Conservation (phyloP, 2,329 filamentous ascomycete species). For the Hirsutella minnesotensis region DNA sequence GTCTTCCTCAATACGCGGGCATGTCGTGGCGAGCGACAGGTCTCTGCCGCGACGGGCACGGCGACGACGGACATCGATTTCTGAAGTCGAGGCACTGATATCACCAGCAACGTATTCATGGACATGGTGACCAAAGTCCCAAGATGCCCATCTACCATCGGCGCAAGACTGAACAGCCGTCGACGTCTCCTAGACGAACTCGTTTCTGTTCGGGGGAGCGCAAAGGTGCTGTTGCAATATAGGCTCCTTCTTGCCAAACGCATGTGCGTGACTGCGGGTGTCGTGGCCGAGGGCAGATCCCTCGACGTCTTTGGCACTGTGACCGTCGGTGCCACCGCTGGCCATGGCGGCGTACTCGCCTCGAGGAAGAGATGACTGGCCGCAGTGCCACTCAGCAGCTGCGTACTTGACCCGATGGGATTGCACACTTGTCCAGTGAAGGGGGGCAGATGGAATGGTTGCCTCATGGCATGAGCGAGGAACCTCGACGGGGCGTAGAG, state of each 20-base stretch:
- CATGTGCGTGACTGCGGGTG: conserved; percentile 4
- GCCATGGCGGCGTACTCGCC: conserved; percentile 30
- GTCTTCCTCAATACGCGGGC: conserved; percentile 34
- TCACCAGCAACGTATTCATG: neutral
- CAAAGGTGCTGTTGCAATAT: neutral
- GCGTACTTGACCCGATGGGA: conserved; percentile 3
- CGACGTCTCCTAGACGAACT: conserved; percentile 3
- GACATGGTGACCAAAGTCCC: neutral
- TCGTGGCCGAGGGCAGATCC: conserved; percentile 3
- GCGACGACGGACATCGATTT: neutral
- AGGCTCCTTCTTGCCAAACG: neutral
- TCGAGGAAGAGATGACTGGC: conserved; percentile 34
- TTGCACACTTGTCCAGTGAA: conserved; percentile 10
- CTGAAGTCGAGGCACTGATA: neutral
- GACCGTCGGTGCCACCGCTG: conserved; percentile 13
- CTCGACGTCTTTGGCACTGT: conserved; percentile 20
- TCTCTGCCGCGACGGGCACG: conserved; percentile 13
- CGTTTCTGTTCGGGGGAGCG: neutral
- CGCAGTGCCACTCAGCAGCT: conserved; percentile 10
- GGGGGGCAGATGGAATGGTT: conserved; percentile 18
- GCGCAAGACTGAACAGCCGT: neutral
- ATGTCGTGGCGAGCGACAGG: conserved; percentile 29
- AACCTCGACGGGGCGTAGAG: conserved; percentile 18
- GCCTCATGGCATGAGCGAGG: conserved; percentile 14
- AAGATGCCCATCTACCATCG: neutral